Base-by-base conservation (phyloP, 2,329 filamentous ascomycete species). In the Stagonosporopsis vannaccii region DNA sequence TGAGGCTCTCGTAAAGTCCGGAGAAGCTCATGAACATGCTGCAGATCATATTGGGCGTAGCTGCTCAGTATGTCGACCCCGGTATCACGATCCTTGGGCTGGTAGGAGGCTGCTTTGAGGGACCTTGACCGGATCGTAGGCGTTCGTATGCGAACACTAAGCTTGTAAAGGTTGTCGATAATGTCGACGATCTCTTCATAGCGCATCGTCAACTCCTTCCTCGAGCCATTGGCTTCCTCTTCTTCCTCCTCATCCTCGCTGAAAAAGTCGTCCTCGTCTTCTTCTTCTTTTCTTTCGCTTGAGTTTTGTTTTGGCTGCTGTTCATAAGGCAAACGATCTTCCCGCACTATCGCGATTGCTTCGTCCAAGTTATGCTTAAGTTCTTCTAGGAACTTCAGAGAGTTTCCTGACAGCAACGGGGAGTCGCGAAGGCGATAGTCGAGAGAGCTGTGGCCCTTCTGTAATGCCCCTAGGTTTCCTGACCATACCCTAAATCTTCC, bases 371-470 rank as follows among this genome's bases (percentile, higher is more conserved):
- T 76, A 2, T 63, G 57, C 15, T 70, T 61, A 2, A 76, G 67
- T 46, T 75, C 73, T 12, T 63, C 48, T 12, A 76, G 49, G 15
- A 76, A 62, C 25, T 72, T 75, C n/a, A 75, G 59, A 3, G 68
- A 62, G 51, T 74, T 75, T 37, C 61, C 70, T 8, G 65, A 70
- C 2, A 75, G 62, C 3, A 74, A 58, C 4, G 73, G 73, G 8
- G 72, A 72, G 39, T 75, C 74, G 26, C 73, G 73, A 9, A 76
- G 60, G 15, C 74, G 70, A 50, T 76, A 76, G 47, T 76, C 74
- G 4, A 75, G 54, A 19, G 68, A 73, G 41, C 70, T 72, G 44
- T 75, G 74, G 5, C 74, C 73, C 60, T 75, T 75, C 25, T 75
- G 72, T 20, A 75, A 49, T 19, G 72, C 73, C 4, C 73, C 73